These are phyloP conservation scores for Annulohypoxylon stygium DNA, from an alignment of 495 filamentous ascomycete genomes.

Conservation along the genomic window DNA sequence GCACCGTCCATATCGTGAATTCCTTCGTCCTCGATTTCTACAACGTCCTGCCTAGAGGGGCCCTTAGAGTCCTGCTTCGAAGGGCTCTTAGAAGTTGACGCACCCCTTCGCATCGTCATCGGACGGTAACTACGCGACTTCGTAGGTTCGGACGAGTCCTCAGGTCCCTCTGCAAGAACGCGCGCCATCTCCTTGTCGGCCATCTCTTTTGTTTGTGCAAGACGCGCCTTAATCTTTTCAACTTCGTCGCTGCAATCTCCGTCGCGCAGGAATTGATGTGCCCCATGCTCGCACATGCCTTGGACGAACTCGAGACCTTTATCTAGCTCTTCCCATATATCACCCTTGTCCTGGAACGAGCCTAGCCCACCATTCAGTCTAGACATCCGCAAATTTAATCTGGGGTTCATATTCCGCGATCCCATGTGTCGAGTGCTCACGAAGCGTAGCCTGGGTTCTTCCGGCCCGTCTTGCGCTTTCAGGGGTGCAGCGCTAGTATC, in stretches of 20 bases:
- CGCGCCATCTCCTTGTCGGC: slow-evolving; percentile 71
- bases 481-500: slow-evolving; percentile 10
- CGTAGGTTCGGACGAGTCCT: slow-evolving; percentile 40
- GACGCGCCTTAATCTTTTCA: slow-evolving; percentile 70
- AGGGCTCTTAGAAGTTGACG: slow-evolving; percentile 43
- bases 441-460: slow-evolving; percentile 50
- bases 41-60: slow-evolving; percentile 39
- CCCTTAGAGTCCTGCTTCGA: slow-evolving; percentile 46
- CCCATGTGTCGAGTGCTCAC: slow-evolving; percentile 52
- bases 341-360: slow-evolving; percentile 52
- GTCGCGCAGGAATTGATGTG: slow-evolving; percentile 86
- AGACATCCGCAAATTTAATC: slow-evolving; percentile 37
- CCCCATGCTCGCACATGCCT: slow-evolving; percentile 82
- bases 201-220: slow-evolving; percentile 69
- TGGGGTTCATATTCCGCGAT: slow-evolving; percentile 17
- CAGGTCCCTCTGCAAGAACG: slow-evolving; percentile 56
- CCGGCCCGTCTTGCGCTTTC: slow-evolving; percentile 27
- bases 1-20: slow-evolving; percentile 56
- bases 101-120: slow-evolving; percentile 51
- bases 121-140: slow-evolving; percentile 52
- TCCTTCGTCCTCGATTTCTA: slow-evolving; percentile 56
- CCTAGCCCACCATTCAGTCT: slow-evolving; percentile 46
- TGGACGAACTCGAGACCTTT: slow-evolving; percentile 82
- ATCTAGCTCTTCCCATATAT: slow-evolving; percentile 79
- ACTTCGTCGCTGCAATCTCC: slow-evolving; percentile 84